Conservation (phyloP, 305 asterid species). For the Fraxinus angustifolia region DNA sequence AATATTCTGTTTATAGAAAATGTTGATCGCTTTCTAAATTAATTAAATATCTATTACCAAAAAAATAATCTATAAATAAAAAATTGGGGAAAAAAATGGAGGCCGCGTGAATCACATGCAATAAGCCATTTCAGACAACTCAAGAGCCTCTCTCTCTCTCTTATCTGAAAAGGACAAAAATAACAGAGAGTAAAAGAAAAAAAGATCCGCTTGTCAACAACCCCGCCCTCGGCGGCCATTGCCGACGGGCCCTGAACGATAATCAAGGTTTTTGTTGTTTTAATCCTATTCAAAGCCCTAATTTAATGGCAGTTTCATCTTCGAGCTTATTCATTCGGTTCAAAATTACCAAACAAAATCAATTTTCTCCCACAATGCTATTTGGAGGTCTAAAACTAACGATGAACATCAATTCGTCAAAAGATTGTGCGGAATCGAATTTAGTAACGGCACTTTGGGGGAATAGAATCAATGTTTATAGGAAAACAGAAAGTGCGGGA, state of each 20-base stretch:
- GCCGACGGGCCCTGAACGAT: neutral
- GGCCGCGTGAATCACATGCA: neutral
- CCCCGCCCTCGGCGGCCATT: slow-evolving; percentile 20
- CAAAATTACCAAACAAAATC: slow-evolving; percentile 24
- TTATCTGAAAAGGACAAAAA: neutral
- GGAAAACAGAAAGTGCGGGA: slow-evolving; percentile 38
- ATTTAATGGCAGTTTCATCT: slow-evolving; percentile 48
- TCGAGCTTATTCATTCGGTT: slow-evolving; percentile 28
- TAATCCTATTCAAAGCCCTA: neutral
- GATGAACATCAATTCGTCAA: neutral
- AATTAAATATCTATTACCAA: neutral
- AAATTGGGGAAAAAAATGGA: neutral
- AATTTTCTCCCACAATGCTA: slow-evolving; percentile 8
- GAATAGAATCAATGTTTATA: slow-evolving; percentile 32
- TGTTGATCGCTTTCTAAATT: neutral
- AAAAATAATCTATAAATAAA: neutral
- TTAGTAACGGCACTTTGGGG: slow-evolving; percentile 16
- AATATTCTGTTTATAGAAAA: neutral
- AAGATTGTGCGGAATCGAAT: slow-evolving; percentile 26
- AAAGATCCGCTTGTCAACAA: neutral
- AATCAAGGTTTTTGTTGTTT: neutral
- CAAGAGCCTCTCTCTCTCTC: neutral
- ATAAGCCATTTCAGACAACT: neutral
- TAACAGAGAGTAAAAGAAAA: neutral
- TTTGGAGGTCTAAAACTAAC: slow-evolving; percentile 25